Percentiles rank a stretch among this genome's conserved stretches.
Evolutionary conservation across 2,329 filamentous ascomycete genomes (phyloP).

Genomic region (Arthroderma sp.): DNA sequence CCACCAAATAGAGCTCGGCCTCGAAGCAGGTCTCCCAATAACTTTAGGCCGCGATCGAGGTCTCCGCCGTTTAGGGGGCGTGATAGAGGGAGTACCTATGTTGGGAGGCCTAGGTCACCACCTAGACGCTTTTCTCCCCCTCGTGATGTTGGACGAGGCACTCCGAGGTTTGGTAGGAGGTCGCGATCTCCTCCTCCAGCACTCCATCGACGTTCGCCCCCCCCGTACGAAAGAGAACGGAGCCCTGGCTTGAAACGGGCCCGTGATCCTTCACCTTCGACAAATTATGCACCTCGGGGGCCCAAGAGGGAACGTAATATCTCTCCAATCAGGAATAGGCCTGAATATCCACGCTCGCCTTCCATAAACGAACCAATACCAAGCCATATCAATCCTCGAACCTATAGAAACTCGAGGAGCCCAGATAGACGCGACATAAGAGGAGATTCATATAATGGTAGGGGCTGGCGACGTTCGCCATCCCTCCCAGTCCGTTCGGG

Average conservation of each 20-base stretch:
- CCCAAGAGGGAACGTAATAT: slow-evolving; percentile 22
- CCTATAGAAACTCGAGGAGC: slow-evolving; percentile 38
- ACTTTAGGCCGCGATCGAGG: slow-evolving; percentile 29
- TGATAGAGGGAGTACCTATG: slow-evolving; percentile 21
- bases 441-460: slow-evolving; percentile 34
- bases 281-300: slow-evolving; percentile 19
- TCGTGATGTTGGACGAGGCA: slow-evolving; percentile 26
- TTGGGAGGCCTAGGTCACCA: slow-evolving; percentile 24
- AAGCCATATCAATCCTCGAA: slow-evolving; percentile 24
- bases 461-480: slow-evolving; percentile 41
- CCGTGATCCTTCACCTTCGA: slow-evolving; percentile 24
- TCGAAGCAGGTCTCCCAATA: slow-evolving; percentile 31
- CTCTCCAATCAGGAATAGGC: slow-evolving; percentile 17
- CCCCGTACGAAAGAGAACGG: slow-evolving; percentile 19
- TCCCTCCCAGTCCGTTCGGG: slow-evolving; percentile 36
- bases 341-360: slow-evolving; percentile 32
- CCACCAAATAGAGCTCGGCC: slow-evolving; percentile 22
- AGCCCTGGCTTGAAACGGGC: slow-evolving; percentile 21
- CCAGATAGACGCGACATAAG: slow-evolving; percentile 39
- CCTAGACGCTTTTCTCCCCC: slow-evolving; percentile 29
- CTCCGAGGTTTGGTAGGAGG: slow-evolving; percentile 25
- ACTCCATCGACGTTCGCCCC: slow-evolving; percentile 15
- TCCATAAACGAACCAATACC: slow-evolving; percentile 20
- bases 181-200: slow-evolving; percentile 26
- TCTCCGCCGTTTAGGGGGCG: slow-evolving; percentile 27